A percentile compares a stretch with the other conserved stretches of the same genome.
Conservation (phyloP, 2,329 filamentous ascomycete genomes). For the Ceratocystis cubensis region DNA sequence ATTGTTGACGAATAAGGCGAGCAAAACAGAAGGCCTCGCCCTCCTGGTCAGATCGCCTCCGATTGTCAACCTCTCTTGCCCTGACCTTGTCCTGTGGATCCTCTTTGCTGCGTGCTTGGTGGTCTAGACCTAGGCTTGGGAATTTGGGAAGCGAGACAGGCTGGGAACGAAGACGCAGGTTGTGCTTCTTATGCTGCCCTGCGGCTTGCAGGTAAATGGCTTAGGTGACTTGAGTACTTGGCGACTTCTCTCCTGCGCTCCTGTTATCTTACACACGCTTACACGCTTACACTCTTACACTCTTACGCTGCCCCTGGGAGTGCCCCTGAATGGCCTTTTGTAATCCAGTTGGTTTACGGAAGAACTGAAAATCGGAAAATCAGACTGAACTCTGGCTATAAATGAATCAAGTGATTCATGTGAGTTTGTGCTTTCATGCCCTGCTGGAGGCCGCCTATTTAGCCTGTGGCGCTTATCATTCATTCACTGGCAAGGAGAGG, state of each 20-base stretch:
- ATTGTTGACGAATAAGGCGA: not conserved
- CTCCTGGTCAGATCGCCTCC: not conserved
- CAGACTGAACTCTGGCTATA: not conserved
- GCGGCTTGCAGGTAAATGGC: not conserved
- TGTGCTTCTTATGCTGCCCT: not conserved
- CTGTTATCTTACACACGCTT: too few species aligned
- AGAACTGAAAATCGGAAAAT: not conserved
- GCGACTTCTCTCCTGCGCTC: too few species aligned
- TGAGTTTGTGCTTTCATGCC: not conserved
- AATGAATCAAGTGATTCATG: not conserved
- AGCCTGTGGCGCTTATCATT: not conserved
- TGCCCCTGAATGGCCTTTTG: conserved; percentile 6
- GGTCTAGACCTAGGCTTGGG: not conserved
- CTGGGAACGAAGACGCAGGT: not conserved
- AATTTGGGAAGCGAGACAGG: not conserved
- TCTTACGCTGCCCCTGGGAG: not conserved
- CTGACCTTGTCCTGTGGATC: not conserved
- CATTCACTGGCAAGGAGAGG: not conserved
- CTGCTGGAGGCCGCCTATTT: not conserved
- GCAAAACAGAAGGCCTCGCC: not conserved
- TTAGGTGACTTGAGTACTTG: not conserved
- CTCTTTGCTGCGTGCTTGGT: not conserved
- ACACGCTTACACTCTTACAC: too few species aligned
- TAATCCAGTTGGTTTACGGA: not conserved
- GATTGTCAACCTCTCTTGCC: not conserved